Base-by-base conservation (phyloP, 2,329 filamentous ascomycete genomes). In the Nemania bipapillata region DNA sequence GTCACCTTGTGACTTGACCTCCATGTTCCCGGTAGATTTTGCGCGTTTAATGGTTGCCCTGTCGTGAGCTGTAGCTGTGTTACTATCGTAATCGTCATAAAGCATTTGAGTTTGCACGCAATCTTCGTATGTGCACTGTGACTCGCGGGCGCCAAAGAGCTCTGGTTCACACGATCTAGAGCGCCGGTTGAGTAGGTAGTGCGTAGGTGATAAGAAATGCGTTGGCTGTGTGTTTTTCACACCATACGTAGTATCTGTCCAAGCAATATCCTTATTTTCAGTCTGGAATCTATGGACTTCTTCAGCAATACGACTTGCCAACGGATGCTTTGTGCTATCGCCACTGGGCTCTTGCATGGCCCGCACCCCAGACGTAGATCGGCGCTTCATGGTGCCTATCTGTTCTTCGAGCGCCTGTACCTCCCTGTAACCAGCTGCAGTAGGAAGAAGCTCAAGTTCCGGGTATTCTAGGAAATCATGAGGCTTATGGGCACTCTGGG, bases 361-460 rank as follows among this genome's bases (percentile, higher is more conserved):
- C 22, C 64, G 24, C 72, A 78, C 68, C 74, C 74, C 17, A 72
- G 79, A 24, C 74, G 79, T 70, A 77, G 81, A 73, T 54, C 79
- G 37, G 37, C 73, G 76, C 66, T 78, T 80, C 68, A 80, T 75
- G 2, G 65, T 72, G 3, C 70, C 75, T n/a, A 80, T 79, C 49
- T 78, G 75, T 40, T 73, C 65, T 63, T 77, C 77, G 5, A 79
- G 68, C 32, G 78, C 78, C 50, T 78, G 70, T 4, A 80, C 58
- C 49, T 80, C 79, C 60, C 74, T 73, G 58, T 76, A 79, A 0
- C 76, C 74, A 17, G 70, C 74, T n/a, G 73, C 72, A 49, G 74
- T 77, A 6, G 79, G 78, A 45, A 78, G 72, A 40, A 80, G 74
- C 61, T 80, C 78, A 7, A 80, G 76, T 56, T 80, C 79, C 0